These are phyloP conservation scores for Penicillium janthinellum DNA, from an alignment of 2,329 filamentous ascomycete species.

Conservation along the genomic window DNA sequence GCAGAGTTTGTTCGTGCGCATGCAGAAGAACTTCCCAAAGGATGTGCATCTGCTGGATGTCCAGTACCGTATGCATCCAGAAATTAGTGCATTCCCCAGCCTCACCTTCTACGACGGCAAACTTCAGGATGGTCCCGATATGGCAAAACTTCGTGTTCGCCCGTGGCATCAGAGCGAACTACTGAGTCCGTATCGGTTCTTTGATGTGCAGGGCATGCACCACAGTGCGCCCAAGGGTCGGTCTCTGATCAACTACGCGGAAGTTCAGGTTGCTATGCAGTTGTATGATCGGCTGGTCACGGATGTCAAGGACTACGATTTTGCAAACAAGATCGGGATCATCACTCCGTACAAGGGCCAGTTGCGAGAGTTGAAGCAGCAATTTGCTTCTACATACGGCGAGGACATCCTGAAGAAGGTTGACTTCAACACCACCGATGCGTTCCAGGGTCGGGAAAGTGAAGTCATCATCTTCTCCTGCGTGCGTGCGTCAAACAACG, in stretches of 20 bases:
- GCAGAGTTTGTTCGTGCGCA: conserved; percentile 96
- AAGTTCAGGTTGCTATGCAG: conserved; percentile 82
- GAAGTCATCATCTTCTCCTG: conserved; percentile 99
- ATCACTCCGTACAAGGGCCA: conserved; percentile 99
- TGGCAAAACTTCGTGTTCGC: conserved; percentile 72
- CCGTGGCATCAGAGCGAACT: conserved; percentile 84
- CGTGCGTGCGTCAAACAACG: conserved; percentile 86
- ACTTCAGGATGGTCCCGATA: conserved; percentile 80
- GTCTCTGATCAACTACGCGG: conserved; percentile 85
- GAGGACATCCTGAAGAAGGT: conserved; percentile 73
- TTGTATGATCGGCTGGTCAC: conserved; percentile 77
- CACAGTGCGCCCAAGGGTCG: conserved; percentile 78
- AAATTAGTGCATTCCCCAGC: conserved; percentile 90
- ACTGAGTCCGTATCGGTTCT: conserved; percentile 93
- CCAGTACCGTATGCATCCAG: conserved; percentile 98
- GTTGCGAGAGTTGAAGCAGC: conserved; percentile 73
- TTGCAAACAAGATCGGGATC: conserved; percentile 85
- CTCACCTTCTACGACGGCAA: conserved; percentile 87
- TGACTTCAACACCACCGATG: conserved; percentile 98
- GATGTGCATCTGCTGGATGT: conserved; percentile 94
- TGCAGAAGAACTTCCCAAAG: conserved; percentile 88
- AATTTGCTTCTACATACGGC: conserved; percentile 74
- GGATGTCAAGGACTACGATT: conserved; percentile 70
- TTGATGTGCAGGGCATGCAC: conserved; percentile 89
- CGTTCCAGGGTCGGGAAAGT: conserved; percentile 94